A percentile compares a stretch with the other conserved stretches of the same genome.
Conservation (phyloP, 148 eudicot species). For the Heliosperma pusillum region DNA sequence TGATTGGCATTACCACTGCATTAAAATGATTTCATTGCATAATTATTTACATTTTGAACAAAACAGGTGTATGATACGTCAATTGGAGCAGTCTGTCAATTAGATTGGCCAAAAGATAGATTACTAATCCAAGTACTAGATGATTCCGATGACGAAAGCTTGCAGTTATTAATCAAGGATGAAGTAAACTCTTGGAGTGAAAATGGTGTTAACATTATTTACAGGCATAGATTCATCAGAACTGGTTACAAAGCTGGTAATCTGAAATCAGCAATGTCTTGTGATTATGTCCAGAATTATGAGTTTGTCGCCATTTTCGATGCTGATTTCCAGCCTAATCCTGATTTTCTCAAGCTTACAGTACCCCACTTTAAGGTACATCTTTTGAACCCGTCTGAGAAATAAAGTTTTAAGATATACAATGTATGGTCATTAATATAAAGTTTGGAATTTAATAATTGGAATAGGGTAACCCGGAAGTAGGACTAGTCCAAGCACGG, state of each 20-base stretch:
- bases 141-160: slow-evolving; percentile 35
- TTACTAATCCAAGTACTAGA: slow-evolving; percentile 33
- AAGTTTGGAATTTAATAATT: neutral
- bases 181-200: slow-evolving; percentile 56
- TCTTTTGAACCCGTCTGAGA: no score
- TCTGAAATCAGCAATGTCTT: slow-evolving; percentile 47
- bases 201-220: slow-evolving; percentile 52
- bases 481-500: slow-evolving; percentile 34
- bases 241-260: slow-evolving; percentile 70
- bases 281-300: slow-evolving; percentile 41
- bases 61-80: slow-evolving; percentile 38
- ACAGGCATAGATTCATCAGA: slow-evolving; percentile 44
- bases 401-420: no score
- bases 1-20: slow-evolving; percentile 13
- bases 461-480: slow-evolving; percentile 24
- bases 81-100: slow-evolving; percentile 33
- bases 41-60: neutral
- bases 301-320: slow-evolving; percentile 70
- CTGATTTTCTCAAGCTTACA: slow-evolving; percentile 59
- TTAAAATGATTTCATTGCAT: no score
- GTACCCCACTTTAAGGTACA: slow-evolving; percentile 37
- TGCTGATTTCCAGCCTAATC: slow-evolving; percentile 79
- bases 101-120: slow-evolving; percentile 36
- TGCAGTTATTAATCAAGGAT: slow-evolving; percentile 43
- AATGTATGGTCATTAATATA: no score